A percentile compares a stretch with the other conserved stretches of the same genome.
These are phyloP conservation scores for Polygonum aviculare DNA, from an alignment of 148 eudicot species.

Conservation along the genomic window DNA sequence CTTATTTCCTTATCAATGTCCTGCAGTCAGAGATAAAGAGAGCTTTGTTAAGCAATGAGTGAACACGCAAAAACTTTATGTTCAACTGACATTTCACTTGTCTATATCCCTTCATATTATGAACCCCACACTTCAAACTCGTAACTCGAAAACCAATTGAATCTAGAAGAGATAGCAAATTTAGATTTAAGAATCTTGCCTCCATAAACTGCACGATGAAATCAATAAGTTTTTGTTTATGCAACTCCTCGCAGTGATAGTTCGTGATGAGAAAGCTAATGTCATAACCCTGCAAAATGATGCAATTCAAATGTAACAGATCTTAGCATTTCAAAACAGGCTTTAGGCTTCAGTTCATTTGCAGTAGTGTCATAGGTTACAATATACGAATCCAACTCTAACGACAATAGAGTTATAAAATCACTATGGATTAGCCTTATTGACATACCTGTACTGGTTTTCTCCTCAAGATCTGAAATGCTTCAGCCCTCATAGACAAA, in stretches of 20 bases:
- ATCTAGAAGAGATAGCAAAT: not conserved
- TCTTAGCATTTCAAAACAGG: not conserved
- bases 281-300: constrained; percentile 85
- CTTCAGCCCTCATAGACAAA: constrained; percentile 98
- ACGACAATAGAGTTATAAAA: not conserved
- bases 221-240: constrained; percentile 86
- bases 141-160: not conserved
- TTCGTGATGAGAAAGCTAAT: constrained; percentile 96
- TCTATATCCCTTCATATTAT: not conserved
- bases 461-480: constrained; percentile 92
- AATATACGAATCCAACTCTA: not conserved
- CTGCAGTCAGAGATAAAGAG: constrained; percentile 29
- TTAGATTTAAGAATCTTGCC: constrained; percentile 33
- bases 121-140: not conserved
- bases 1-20: constrained; percentile 94
- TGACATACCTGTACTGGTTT: constrained; percentile 85
- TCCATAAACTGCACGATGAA: constrained; percentile 99
- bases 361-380: not conserved
- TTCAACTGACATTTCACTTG: not conserved
- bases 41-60: not conserved
- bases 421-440: not conserved
- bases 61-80: not conserved
- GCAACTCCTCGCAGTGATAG: constrained; percentile 97
- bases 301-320: not conserved
- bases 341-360: not conserved